Base-by-base conservation (phyloP, 2,329 filamentous ascomycete species). In the Diaporthe citriasiana region DNA sequence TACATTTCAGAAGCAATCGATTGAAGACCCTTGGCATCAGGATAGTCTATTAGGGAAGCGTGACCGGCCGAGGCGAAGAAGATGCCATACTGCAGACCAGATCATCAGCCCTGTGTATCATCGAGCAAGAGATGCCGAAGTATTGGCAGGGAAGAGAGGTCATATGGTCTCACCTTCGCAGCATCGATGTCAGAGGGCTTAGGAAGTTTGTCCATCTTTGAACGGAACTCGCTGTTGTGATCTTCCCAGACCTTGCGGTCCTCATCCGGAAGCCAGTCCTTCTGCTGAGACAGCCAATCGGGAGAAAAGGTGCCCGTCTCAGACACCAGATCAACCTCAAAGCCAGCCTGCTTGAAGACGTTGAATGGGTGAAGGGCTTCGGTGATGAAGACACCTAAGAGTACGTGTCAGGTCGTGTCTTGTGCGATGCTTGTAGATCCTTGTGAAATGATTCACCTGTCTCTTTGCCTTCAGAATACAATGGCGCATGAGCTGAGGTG, bases 271-370 rank as follows among this genome's bases (percentile, higher is more conserved):
- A 60, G 56, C 56, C 35, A 42, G 38, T 60, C n/a, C n/a, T 60
- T 60, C n/a, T 60, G 56, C n/a, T 60, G 56, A 12, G 56, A 60
- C 35, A 60, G n/a, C 56, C 56, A 60, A 9, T 60, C 56, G 8
- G 56, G 56, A 40, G 56, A 60, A 27, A 27, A 59, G 22, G 56
- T 40, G 5, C 56, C 56, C 35, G 56, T 60, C 56, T 60, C 56
- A 7, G 56, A 60, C 13, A 42, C 56, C n/a, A 60, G 7, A 27
- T 60, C 35, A 6, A 60, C 38, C 27, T 60, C 13, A 27, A 60
- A 27, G 1, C 38, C 56, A 6, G 56, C 56, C 38, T 60, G 27
- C 6, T 59, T 40, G 33, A 59, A 59, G 35, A 59, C 56, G 3
- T 59, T 60, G 38, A 60, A 60, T n/a, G 56, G 56, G 27, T 60